Evolutionary conservation across 208 protist species (phyloP).

Genomic region (Angomonas deanei): DNA sequence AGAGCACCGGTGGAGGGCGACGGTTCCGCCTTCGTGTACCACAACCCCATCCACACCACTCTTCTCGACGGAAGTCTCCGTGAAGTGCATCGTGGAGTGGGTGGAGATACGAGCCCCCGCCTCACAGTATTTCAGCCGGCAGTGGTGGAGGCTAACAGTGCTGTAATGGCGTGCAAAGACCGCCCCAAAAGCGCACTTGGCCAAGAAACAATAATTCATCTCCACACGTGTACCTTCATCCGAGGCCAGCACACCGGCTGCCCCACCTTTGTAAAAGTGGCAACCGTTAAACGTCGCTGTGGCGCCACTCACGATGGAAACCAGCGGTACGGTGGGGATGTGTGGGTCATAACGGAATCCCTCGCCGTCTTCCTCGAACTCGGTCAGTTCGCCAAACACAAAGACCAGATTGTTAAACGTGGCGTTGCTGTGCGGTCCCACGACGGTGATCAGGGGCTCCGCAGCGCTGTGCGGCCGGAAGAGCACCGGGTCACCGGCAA

Average conservation of each 20-base stretch:
- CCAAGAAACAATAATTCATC: conserved; percentile 47
- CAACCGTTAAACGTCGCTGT: conserved; percentile 34
- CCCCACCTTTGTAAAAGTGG: conserved; percentile 57
- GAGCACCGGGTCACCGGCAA: conserved; percentile 58
- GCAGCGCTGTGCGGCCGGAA: conserved; percentile 28
- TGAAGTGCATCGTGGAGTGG: conserved; percentile 11
- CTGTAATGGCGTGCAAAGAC: conserved; percentile 35
- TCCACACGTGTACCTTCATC: conserved; percentile 20
- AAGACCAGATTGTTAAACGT: conserved; percentile 54
- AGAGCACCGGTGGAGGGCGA: conserved; percentile 27
- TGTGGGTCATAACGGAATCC: not conserved
- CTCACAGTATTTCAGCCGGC: conserved; percentile 42
- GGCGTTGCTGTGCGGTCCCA: conserved; percentile 23
- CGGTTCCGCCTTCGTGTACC: conserved; percentile 28
- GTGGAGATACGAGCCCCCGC: conserved; percentile 28
- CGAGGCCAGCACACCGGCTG: conserved; percentile 31
- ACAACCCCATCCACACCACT: conserved; percentile 51
- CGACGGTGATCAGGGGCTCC: conserved; percentile 41
- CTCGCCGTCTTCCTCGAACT: not conserved
- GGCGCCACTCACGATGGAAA: conserved; percentile 29
- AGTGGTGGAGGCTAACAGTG: conserved; percentile 24
- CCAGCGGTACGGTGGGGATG: conserved; percentile 23
- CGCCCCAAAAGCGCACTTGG: conserved; percentile 47
- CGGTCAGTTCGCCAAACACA: conserved; percentile 14
- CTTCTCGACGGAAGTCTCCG: conserved; percentile 42